Conservation (phyloP, 164 flowering plant genomes). For the Aristolochia fimbriata region DNA sequence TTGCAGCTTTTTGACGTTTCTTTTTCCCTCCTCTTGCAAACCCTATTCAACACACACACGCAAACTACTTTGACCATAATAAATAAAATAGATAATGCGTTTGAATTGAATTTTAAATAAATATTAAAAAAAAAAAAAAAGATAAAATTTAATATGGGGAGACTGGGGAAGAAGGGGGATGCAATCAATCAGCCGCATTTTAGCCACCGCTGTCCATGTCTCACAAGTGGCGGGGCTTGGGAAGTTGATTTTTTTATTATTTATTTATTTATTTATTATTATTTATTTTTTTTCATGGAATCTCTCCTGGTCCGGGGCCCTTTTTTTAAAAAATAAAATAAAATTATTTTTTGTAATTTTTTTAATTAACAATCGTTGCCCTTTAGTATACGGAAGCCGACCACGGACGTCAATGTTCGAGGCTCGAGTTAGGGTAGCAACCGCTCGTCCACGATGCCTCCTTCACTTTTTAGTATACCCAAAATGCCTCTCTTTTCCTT, state of each 20-base stretch:
- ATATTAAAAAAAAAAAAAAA: not conserved
- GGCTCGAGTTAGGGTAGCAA: conserved; percentile 27
- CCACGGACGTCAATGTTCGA: conserved; percentile 41
- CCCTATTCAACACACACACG: conserved; percentile 49
- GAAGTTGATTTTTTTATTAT: not conserved
- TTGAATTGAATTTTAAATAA: not conserved
- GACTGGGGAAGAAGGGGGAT: not conserved
- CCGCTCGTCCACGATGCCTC: conserved; percentile 30
- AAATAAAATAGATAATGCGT: not conserved
- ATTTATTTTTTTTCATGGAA: too few species aligned
- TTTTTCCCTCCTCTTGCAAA: conserved; percentile 20
- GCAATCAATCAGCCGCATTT: conserved; percentile 25
- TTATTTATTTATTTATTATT: not conserved
- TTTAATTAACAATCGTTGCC: conserved; percentile 18
- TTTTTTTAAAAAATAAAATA: too few species aligned
- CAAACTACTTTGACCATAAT: conserved; percentile 55
- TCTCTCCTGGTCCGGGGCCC: too few species aligned
- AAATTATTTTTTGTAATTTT: not conserved
- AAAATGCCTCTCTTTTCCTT: too few species aligned
- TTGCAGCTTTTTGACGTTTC: conserved; percentile 57
- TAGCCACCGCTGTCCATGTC: conserved; percentile 6
- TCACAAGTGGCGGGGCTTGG: not conserved
- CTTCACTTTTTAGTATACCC: not conserved
- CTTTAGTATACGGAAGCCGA: conserved; percentile 33
- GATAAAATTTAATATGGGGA: not conserved